Evolutionary conservation across 2,329 filamentous ascomycete genomes (phyloP).

Genomic region (Rutstroemia sp.): DNA sequence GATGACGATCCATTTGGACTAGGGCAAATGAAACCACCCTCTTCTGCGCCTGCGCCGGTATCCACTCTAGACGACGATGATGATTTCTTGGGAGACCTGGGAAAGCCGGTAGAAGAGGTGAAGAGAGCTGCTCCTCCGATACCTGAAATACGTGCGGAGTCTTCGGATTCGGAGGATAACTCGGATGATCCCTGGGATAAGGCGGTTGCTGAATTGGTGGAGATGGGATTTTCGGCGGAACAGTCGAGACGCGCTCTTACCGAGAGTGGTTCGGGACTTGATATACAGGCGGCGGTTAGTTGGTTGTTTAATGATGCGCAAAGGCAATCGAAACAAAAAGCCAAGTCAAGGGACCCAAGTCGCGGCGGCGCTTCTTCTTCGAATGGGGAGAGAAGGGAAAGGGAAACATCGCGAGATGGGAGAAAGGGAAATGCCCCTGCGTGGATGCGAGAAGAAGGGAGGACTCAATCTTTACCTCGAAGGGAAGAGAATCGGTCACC

Average conservation of each 20-base stretch:
- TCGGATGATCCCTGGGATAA: constrained; percentile 61
- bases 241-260: constrained; percentile 74
- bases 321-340: constrained; percentile 68
- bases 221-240: constrained; percentile 87
- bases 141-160: constrained; percentile 18
- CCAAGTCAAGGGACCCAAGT: constrained; percentile 39
- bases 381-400: constrained; percentile 25
- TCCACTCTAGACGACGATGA: constrained; percentile 44
- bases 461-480: constrained; percentile 38
- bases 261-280: constrained; percentile 69
- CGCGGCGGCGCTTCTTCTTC: constrained; percentile 17
- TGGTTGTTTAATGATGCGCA: constrained; percentile 81
- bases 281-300: constrained; percentile 80
- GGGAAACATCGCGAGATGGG: constrained; percentile 11
- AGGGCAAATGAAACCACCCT: constrained; percentile 43
- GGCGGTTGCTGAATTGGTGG: constrained; percentile 80
- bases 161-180: constrained; percentile 16
- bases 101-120: constrained; percentile 57
- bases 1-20: constrained; percentile 88
- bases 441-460: constrained; percentile 54
- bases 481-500: constrained; percentile 48
- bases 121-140: constrained; percentile 35
- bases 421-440: constrained; percentile 42
- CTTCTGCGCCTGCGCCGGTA: constrained; percentile 24
- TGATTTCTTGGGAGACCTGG: constrained; percentile 59